Evolutionary conservation across 208 protist species (phyloP), one percentile per base, ranked within the genome.

Genomic region (Trichomonas gallinae): DNA sequence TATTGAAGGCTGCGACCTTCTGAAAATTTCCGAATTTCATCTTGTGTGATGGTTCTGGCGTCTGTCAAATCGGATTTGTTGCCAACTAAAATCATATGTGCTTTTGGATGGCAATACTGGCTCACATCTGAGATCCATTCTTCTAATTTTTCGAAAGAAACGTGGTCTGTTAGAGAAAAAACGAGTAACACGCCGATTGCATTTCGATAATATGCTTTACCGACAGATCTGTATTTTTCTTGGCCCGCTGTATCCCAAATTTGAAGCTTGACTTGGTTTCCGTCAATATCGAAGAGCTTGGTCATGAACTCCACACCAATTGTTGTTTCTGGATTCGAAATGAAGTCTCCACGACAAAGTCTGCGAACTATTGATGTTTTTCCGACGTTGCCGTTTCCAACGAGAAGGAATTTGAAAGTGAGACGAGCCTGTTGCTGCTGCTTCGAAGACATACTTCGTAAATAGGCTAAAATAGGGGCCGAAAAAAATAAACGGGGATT

Each of bases 231-330:
- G 26, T 93, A 93, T 36, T 51, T 48, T 93, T 93, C 87, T 93
- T 93, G 87, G 44, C 87, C 87, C 0, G 87, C 87, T 31, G 87
- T 93, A 51, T 93, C 87, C 87, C 87, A 93, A 38, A 93, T 93
- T 93, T 93, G 87, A 46, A 89, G 83, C 26, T 89, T 89, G 83
- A 89, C 46, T 23, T 89, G 31, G 23, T 89, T 34, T 26, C 83
- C 83, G 23, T 89, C 83, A 26, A 89, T 89, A 23, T 31, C 17
- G 38, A 89, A 13, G 11, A 40, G 45, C 13, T 89, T 34, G 0
- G 83, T 89, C 83, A 93, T 93, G 31, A 93, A 93, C 51, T 93
- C 87, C 11, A 93, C 87, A 38, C 87, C 87, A 36, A 93, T 93
- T 51, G 87, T 93, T 9, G 87, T 34, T 13, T 42, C 13, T 26